Percentiles rank a stretch among this genome's conserved stretches.
Conservation (phyloP, 257 asterid genomes). For the Rauvolfia tetraphylla region DNA sequence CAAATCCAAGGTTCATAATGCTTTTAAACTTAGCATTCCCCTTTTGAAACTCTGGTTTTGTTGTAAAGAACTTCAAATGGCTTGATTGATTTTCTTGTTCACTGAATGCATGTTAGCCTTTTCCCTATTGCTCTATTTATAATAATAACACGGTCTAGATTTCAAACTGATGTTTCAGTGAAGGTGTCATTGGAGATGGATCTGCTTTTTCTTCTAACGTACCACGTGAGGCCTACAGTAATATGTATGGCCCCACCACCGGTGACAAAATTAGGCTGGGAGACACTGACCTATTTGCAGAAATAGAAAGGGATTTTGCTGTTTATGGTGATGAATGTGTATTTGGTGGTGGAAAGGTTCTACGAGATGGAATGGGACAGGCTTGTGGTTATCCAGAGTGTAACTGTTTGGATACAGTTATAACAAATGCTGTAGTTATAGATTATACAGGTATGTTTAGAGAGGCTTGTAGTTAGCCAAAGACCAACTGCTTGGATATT, state of each 20-base stretch:
- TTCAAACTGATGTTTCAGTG: conserved; percentile 50
- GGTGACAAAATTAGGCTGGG: conserved; percentile 92
- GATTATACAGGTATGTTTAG: conserved; percentile 77
- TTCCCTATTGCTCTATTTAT: conserved; percentile 5
- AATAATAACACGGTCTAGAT: conserved; percentile 14
- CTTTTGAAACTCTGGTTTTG: conserved; percentile 1
- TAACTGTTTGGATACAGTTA: conserved; percentile 78
- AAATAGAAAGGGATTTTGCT: conserved; percentile 70
- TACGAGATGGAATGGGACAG: conserved; percentile 96
- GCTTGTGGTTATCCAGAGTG: conserved; percentile 59
- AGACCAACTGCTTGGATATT: conserved; percentile 65
- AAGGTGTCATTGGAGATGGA: conserved; percentile 53
- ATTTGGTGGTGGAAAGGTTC: conserved; percentile 95
- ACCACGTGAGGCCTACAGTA: conserved; percentile 72
- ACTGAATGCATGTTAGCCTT: neutral
- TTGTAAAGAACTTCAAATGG: conserved; percentile 14
- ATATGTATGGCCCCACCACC: conserved; percentile 86
- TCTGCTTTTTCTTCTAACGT: conserved; percentile 51
- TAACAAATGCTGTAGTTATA: conserved; percentile 83
- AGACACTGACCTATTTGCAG: conserved; percentile 85
- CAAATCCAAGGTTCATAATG: conserved; percentile 48
- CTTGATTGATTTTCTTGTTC: conserved; percentile 8
- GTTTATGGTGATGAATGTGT: conserved; percentile 90
- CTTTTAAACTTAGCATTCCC: conserved; percentile 9
- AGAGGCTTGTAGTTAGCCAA: conserved; percentile 61